Evolutionary conservation across 495 filamentous ascomycete species (phyloP).

Genomic region (Alectoria sarmentosa): DNA sequence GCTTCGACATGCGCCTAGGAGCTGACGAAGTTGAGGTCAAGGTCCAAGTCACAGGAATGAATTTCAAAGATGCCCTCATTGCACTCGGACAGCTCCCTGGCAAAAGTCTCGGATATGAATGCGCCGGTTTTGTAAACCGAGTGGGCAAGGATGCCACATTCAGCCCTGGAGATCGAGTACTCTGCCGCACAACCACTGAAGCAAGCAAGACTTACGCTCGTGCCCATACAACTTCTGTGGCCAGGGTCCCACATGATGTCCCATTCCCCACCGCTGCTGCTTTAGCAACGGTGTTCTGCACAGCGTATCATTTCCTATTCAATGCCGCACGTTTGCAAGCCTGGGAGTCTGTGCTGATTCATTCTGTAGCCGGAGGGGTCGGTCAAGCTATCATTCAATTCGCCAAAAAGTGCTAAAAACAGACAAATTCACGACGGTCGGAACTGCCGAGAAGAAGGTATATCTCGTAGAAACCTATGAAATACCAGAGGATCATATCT

Average conservation of each 20-base stretch:
- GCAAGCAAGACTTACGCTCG: too few relatives aligned
- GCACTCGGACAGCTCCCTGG: constrained; percentile 34
- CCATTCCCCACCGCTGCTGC: constrained; percentile 27
- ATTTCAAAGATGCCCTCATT: constrained; percentile 3
- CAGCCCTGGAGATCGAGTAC: background rate
- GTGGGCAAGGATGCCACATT: constrained; percentile 30
- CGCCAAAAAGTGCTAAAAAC: constrained; percentile 46
- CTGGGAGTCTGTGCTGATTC: too few relatives aligned
- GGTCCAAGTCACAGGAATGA: background rate
- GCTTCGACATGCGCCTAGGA: background rate
- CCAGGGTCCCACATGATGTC: constrained; percentile 27
- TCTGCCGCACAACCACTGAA: too few relatives aligned
- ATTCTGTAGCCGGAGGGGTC: constrained; percentile 23
- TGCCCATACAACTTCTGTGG: background rate
- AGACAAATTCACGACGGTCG: constrained; percentile 55
- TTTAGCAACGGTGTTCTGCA: constrained; percentile 28
- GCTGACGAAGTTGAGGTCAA: background rate
- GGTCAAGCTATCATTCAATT: constrained; percentile 50
- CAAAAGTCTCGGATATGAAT: constrained; percentile 42
- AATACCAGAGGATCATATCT: constrained; percentile 39
- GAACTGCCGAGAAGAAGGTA: constrained; percentile 33
- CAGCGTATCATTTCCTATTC: constrained; percentile 25
- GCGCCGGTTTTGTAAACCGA: constrained; percentile 45
- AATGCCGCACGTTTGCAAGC: background rate
- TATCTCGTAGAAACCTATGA: constrained; percentile 33